These are phyloP conservation scores for Trichoderma sp. DNA, from an alignment of 2,329 filamentous ascomycete species.

Conservation along the genomic window DNA sequence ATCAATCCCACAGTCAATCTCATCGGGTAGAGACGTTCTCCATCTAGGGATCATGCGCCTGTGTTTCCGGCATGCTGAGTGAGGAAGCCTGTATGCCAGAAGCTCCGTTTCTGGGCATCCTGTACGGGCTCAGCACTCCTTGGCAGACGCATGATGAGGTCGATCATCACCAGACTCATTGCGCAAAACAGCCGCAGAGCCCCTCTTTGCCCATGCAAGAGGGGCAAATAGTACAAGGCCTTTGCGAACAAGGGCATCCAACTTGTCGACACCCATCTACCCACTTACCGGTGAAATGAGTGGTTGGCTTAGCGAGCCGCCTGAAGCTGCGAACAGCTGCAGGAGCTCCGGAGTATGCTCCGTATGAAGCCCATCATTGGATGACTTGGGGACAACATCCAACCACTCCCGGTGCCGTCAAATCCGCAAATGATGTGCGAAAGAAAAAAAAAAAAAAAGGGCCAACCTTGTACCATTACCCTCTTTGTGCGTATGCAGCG, in stretches of 20 bases:
- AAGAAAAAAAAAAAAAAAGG: too few species aligned
- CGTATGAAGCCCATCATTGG: not conserved
- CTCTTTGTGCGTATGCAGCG: not conserved
- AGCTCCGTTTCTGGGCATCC: not conserved
- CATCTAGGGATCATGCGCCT: constrained; percentile 12
- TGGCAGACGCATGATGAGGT: constrained; percentile 20
- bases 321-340: constrained; percentile 14
- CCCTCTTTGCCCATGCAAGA: constrained; percentile 11
- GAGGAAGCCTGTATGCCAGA: not conserved
- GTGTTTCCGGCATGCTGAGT: constrained; percentile 2
- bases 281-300: not conserved
- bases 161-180: constrained; percentile 17
- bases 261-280: not conserved
- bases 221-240: not conserved
- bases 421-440: not conserved
- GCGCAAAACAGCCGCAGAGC: not conserved
- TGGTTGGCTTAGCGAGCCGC: constrained; percentile 9
- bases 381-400: not conserved
- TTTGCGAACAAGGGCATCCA: not conserved
- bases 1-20: constrained; percentile 9
- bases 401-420: not conserved
- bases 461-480: not conserved
- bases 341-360: constrained; percentile 4
- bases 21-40: constrained; percentile 14
- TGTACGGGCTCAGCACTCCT: constrained; percentile 6